These are phyloP conservation scores for Cicer bijugum DNA, from an alignment of 306 rosid species.

Conservation along the genomic window DNA sequence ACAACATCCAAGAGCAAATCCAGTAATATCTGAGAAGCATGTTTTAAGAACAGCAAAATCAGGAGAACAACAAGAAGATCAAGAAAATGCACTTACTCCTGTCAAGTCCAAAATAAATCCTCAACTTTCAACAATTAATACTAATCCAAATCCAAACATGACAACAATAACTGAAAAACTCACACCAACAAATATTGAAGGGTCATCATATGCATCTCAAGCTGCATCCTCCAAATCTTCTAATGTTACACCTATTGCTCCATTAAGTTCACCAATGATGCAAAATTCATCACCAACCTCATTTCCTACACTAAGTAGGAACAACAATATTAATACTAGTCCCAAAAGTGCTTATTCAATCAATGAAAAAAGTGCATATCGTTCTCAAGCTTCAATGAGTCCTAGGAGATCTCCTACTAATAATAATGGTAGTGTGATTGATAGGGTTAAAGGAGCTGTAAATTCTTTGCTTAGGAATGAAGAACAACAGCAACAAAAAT, in stretches of 20 bases:
- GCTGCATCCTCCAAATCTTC: constrained; percentile 57
- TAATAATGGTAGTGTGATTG: constrained; percentile 58
- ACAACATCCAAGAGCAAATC: constrained; percentile 72
- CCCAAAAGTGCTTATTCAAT: background rate
- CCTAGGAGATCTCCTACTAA: constrained; percentile 49
- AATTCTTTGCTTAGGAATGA: constrained; percentile 64
- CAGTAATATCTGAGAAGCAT: constrained; percentile 67
- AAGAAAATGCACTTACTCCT: constrained; percentile 33
- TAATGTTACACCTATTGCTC: constrained; percentile 33
- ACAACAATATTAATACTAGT: constrained; percentile 11
- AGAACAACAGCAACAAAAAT: constrained; percentile 47
- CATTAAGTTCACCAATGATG: constrained; percentile 25
- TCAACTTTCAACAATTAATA: constrained; percentile 17
- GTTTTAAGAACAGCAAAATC: constrained; percentile 45
- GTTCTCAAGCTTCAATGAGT: constrained; percentile 41
- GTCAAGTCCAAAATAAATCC: constrained; percentile 32
- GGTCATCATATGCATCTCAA: constrained; percentile 48
- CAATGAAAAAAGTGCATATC: background rate
- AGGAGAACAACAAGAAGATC: constrained; percentile 31
- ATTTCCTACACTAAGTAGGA: constrained; percentile 1
- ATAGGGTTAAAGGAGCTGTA: constrained; percentile 75
- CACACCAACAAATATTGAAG: constrained; percentile 47
- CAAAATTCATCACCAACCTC: background rate
- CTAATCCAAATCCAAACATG: constrained; percentile 10
- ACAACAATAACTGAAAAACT: constrained; percentile 44